Conservation (phyloP, 2,329 filamentous ascomycete species). For the Nigrospora oryzae region DNA sequence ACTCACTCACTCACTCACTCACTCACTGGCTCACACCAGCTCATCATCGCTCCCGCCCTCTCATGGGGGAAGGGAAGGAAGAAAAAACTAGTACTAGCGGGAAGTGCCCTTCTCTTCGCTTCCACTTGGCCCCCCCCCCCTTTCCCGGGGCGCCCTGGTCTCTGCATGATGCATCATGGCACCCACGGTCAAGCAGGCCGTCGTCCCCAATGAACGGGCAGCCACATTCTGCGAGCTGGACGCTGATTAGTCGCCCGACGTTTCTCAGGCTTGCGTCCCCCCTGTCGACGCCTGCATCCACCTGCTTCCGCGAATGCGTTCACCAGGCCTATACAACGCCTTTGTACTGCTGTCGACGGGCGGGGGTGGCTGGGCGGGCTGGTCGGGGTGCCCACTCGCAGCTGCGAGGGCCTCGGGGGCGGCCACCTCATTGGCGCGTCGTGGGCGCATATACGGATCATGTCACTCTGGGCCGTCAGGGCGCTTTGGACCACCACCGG, state of each 20-base stretch:
- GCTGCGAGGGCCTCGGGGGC: slow-evolving; percentile 15
- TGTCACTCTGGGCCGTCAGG: slow-evolving; percentile 13
- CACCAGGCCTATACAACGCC: slow-evolving; percentile 17
- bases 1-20: no score
- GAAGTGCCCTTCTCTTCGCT: no score
- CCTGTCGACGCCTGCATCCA: slow-evolving; percentile 15
- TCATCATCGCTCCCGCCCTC: no score
- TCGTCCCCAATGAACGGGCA: slow-evolving; percentile 23
- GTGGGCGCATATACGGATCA: slow-evolving; percentile 33
- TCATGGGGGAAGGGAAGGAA: no score
- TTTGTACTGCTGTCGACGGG: slow-evolving; percentile 19
- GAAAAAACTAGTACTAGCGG: no score
- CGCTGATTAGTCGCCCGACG: slow-evolving; percentile 16
- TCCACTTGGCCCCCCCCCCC: not conserved
- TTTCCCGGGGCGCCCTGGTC: not conserved
- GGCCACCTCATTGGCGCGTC: slow-evolving; percentile 33
- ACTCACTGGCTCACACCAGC: no score
- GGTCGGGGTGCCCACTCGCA: slow-evolving; percentile 14
- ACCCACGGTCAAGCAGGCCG: slow-evolving; percentile 14
- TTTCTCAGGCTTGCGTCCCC: slow-evolving; percentile 2
- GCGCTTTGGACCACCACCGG: not conserved
- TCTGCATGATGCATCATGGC: slow-evolving; percentile 14
- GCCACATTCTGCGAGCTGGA: slow-evolving; percentile 15
- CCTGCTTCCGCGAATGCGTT: slow-evolving; percentile 21
- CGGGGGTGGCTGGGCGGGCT: slow-evolving; percentile 22